Base-by-base conservation (phyloP, 345 rosid genomes). In the Bruguiera parviflora region DNA sequence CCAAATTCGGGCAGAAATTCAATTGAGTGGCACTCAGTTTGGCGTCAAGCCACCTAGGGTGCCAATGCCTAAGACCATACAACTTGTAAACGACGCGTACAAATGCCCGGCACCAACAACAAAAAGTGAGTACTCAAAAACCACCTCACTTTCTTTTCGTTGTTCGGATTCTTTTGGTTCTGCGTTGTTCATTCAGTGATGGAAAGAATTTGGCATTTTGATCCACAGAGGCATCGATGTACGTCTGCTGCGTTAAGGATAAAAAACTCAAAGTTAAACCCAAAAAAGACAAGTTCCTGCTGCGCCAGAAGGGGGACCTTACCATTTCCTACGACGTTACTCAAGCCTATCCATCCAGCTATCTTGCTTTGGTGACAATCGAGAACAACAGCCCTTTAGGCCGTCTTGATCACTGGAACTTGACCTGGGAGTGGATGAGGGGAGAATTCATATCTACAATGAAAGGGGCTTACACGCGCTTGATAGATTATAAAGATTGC, bases 351-450 rank as follows among this genome's bases (percentile, higher is more conserved):
- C 79, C 65, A 9, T 83, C 81, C 72, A 95, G 82, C 82, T 95
- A 95, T 75, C 80, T 75, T 15, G 99, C 97, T 10, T 91, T 92
- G 77, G 97, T 95, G 25, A 95, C 97, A 2, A 84, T 92, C 7
- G 91, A 92, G 77, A 92, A 95, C 77, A 78, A 75, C 73, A 79
- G 64, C 47, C 92, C 96, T 0, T 72, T 95, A 3, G 93, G 97
- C 61, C 81, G 91, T 7, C 89, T 95, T 20, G 97, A 95, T 71
- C 88, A 82, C 56, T 95, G 99, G 99, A 92, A 95, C 78, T 46
- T 95, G 20, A 91, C 96, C 0, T 95, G 96, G 96, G 96, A 92
- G 73, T 95, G 99, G 97, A 86, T 66, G 82, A 75, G 91, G 57
- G 91, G 89, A 31, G 99, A 94, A 81, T 89, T 95, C 79, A 89